Conservation (phyloP, 2,329 filamentous ascomycete species). For the Phialophora macrospora region DNA sequence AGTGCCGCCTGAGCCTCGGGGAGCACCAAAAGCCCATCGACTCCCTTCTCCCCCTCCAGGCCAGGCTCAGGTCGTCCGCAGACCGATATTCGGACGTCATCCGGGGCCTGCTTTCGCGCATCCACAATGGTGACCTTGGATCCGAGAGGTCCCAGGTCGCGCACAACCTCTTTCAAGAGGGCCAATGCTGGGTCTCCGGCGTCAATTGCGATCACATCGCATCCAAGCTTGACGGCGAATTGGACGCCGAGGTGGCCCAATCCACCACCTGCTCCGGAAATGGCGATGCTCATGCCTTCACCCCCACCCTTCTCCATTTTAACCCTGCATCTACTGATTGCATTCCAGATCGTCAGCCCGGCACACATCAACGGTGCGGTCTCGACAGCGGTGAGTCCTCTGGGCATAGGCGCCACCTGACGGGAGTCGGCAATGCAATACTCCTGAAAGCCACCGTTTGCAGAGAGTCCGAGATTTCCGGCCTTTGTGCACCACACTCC, state of each 20-base stretch:
- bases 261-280: slow-evolving; percentile 43
- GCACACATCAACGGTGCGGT: slow-evolving; percentile 51
- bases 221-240: slow-evolving; percentile 44
- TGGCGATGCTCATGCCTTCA: slow-evolving; percentile 42
- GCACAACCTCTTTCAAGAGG: slow-evolving; percentile 39
- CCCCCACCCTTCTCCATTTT: slow-evolving; percentile 11
- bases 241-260: slow-evolving; percentile 41
- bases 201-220: slow-evolving; percentile 45
- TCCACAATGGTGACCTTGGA: slow-evolving; percentile 47
- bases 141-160: slow-evolving; percentile 22
- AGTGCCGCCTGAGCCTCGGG: slow-evolving; percentile 47
- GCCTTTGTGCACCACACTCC: slow-evolving; percentile 23
- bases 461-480: slow-evolving; percentile 20
- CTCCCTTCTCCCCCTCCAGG: slow-evolving; percentile 46
- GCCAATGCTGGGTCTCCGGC: slow-evolving; percentile 31
- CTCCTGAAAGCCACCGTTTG: slow-evolving; percentile 36
- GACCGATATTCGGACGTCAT: slow-evolving; percentile 19
- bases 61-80: slow-evolving; percentile 4
- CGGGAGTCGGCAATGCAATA: slow-evolving; percentile 38
- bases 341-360: slow-evolving; percentile 49
- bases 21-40: slow-evolving; percentile 52
- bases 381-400: slow-evolving; percentile 44
- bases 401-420: slow-evolving; percentile 40
- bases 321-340: slow-evolving; percentile 43
- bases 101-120: slow-evolving; percentile 41